A percentile compares a stretch with the other conserved stretches of the same genome.
phyloP scores from a whole-genome alignment of 306 rosid species.

The Trifolium fragiferum region DNA sequence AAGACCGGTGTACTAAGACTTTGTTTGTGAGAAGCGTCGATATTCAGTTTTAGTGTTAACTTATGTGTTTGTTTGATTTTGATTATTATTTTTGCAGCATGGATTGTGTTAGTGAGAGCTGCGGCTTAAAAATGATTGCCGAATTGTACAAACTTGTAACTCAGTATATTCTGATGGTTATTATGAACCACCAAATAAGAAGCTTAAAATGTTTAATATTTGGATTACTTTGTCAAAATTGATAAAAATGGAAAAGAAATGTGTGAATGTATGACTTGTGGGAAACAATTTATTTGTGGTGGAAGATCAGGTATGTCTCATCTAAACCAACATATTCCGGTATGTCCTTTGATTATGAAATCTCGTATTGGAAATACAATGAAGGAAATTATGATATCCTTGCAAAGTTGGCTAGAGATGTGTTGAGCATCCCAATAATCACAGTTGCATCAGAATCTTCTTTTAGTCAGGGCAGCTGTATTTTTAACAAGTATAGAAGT shows the following conservation, averaged over 20 bases:
- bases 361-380: not conserved
- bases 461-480: not conserved
- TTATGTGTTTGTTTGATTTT: too few relatives aligned
- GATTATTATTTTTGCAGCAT: too few relatives aligned
- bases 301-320: not conserved
- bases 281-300: not conserved
- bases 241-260: not conserved
- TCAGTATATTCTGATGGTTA: not conserved
- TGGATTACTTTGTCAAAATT: constrained; percentile 3
- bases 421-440: constrained; percentile 29
- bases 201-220: not conserved
- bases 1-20: too few relatives aligned
- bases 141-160: not conserved
- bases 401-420: constrained; percentile 31
- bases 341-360: not conserved
- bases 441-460: constrained; percentile 15
- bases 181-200: not conserved
- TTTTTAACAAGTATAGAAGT: constrained; percentile 25
- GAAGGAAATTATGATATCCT: not conserved
- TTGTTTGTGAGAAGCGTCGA: too few relatives aligned
- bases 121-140: not conserved
- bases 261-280: constrained; percentile 2
- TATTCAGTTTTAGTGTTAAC: too few relatives aligned
- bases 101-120: too few relatives aligned
- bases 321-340: not conserved